These are phyloP conservation scores for Aspergillus kassunensis DNA, from an alignment of 495 filamentous ascomycete genomes.

Conservation along the genomic window DNA sequence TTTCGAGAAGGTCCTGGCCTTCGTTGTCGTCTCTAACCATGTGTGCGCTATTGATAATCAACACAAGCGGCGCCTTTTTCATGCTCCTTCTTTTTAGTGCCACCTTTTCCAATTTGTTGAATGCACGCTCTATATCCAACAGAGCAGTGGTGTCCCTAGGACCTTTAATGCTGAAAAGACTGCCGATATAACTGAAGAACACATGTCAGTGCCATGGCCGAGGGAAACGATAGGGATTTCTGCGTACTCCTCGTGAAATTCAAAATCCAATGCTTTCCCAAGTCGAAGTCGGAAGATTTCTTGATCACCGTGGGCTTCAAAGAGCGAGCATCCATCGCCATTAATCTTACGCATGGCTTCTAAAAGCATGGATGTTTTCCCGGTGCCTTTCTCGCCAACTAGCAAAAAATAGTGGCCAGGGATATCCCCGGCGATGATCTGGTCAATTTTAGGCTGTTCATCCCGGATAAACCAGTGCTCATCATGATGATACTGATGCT, in stretches of 20 bases:
- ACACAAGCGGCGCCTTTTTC: constrained; percentile 62
- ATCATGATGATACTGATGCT: constrained; percentile 48
- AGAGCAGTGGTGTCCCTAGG: constrained; percentile 87
- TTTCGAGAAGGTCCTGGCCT: constrained; percentile 84
- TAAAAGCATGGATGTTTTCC: constrained; percentile 92
- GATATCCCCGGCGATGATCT: constrained; percentile 65
- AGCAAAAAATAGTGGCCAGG: constrained; percentile 85
- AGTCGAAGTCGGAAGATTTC: constrained; percentile 92
- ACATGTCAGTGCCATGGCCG: constrained; percentile 19
- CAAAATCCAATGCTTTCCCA: constrained; percentile 90
- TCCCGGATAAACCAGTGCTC: constrained; percentile 78
- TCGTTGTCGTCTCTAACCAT: constrained; percentile 86
- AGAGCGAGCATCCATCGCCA: constrained; percentile 83
- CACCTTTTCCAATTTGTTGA: constrained; percentile 97
- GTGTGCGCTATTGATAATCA: constrained; percentile 91
- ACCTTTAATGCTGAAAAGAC: constrained; percentile 88
- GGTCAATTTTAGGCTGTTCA: constrained; percentile 76
- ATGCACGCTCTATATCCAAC: constrained; percentile 89
- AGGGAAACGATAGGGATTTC: neutral
- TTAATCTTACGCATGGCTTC: constrained; percentile 89
- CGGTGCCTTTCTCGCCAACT: constrained; percentile 95
- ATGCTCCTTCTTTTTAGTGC: constrained; percentile 62
- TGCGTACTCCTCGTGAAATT: constrained; percentile 66
- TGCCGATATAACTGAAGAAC: constrained; percentile 84
- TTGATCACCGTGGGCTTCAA: constrained; percentile 90